These are phyloP conservation scores for Penicillium psychrofluorescens DNA, from an alignment of 495 filamentous ascomycete genomes.

Conservation along the genomic window DNA sequence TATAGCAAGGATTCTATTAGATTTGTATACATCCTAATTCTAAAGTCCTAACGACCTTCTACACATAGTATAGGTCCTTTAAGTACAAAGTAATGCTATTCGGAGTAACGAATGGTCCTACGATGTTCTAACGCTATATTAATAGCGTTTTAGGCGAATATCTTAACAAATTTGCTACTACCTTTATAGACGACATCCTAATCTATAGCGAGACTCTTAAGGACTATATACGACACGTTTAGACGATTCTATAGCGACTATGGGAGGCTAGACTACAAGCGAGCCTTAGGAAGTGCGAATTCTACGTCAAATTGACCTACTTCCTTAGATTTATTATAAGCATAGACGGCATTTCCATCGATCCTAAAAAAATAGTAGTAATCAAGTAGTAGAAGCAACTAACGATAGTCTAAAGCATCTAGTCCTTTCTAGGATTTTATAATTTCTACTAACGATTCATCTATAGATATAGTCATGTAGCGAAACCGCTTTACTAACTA, in stretches of 20 bases:
- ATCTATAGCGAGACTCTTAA: background rate
- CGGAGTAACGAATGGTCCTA: background rate
- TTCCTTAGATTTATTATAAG: background rate
- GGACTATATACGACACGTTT: too few species aligned
- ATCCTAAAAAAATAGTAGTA: constrained; percentile 11
- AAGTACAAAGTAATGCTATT: constrained; percentile 4
- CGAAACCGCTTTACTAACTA: constrained; percentile 1
- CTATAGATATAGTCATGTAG: constrained; percentile 10
- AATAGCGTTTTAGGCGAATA: background rate
- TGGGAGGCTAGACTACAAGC: too few species aligned
- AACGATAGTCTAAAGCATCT: background rate
- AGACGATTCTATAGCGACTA: too few species aligned
- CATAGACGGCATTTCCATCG: constrained; percentile 10
- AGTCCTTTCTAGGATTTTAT: constrained; percentile 21
- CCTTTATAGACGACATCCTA: constrained; percentile 1
- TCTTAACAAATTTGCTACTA: background rate
- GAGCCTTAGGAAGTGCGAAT: constrained; percentile 21
- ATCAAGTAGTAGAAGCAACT: constrained; percentile 10
- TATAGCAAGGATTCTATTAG: constrained; percentile 29
- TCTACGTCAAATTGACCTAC: constrained; percentile 9
- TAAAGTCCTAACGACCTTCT: background rate
- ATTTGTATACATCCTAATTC: constrained; percentile 13
- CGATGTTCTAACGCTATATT: constrained; percentile 2
- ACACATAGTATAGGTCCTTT: background rate
- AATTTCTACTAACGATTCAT: constrained; percentile 28